phyloP scores from a whole-genome alignment of 2,329 filamentous ascomycete species.

The Daldinia sp. region DNA sequence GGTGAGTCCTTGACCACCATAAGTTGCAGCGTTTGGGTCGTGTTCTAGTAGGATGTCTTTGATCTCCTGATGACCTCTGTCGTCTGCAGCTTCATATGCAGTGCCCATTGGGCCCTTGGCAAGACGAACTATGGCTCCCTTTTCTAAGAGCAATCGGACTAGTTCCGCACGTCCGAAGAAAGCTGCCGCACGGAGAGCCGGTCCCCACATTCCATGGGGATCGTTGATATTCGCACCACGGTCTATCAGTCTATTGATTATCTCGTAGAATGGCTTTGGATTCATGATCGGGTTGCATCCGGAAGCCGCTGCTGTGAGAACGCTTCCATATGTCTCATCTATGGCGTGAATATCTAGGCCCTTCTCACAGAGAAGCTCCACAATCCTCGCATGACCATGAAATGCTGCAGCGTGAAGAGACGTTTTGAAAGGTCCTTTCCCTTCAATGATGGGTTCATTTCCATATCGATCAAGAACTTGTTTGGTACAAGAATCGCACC shows the following conservation, averaged over 20 bases:
- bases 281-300: conserved; percentile 2
- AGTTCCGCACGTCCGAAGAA: conserved; percentile 2
- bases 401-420: conserved; percentile 17
- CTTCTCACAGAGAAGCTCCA: conserved; percentile 7
- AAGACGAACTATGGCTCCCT: neutral
- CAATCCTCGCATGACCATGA: conserved; percentile 6
- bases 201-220: neutral
- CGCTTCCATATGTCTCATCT: conserved; percentile 12
- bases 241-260: conserved; percentile 1
- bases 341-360: neutral
- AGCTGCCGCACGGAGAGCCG: conserved; percentile 11
- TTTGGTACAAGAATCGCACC: conserved; percentile 4
- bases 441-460: neutral
- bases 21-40: conserved; percentile 11
- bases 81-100: conserved; percentile 12
- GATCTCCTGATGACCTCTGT: conserved; percentile 4
- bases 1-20: neutral
- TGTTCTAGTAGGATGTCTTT: conserved; percentile 5
- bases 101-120: conserved; percentile 11
- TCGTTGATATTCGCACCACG: conserved; percentile 9
- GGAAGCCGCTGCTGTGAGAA: conserved; percentile 8
- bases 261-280: conserved; percentile 3
- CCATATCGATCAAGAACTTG: conserved; percentile 4
- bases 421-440: conserved; percentile 6
- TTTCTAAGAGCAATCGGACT: conserved; percentile 6